Conservation (phyloP, 139 green algal genomes). For the Haematococcus lacustris region DNA sequence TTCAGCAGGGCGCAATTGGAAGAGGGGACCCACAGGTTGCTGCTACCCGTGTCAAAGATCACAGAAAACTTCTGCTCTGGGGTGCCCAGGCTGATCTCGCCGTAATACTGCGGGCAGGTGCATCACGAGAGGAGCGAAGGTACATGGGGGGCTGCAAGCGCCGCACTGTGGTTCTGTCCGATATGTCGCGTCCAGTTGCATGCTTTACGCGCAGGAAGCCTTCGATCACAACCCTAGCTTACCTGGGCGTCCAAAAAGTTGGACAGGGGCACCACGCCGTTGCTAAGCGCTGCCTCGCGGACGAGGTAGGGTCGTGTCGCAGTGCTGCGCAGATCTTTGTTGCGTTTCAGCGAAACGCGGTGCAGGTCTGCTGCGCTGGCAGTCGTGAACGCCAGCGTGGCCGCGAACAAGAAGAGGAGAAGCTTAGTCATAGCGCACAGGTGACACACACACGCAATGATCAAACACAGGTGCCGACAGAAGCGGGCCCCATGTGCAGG, state of each 20-base stretch:
- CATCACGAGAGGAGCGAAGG: neutral
- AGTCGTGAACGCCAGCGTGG: too few relatives aligned
- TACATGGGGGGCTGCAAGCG: neutral
- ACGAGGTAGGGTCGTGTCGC: neutral
- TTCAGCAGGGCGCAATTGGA: constrained; percentile 78
- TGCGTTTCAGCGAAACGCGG: too few relatives aligned
- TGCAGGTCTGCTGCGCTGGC: too few relatives aligned
- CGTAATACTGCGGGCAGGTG: constrained; percentile 80
- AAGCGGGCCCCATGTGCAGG: too few relatives aligned
- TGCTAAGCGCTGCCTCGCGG: neutral
- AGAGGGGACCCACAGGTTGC: constrained; percentile 92
- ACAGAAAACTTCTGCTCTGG: constrained; percentile 88
- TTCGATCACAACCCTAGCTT: neutral
- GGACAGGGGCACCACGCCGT: constrained; percentile 34
- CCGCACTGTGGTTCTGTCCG: too few relatives aligned
- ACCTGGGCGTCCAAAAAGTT: constrained; percentile 71
- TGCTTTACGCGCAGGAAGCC: too few relatives aligned
- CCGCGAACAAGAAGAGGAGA: too few relatives aligned
- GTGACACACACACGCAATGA: too few relatives aligned
- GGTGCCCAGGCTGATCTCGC: constrained; percentile 82
- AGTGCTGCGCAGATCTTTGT: too few relatives aligned
- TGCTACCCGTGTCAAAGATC: constrained; percentile 86
- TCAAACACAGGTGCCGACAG: too few relatives aligned
- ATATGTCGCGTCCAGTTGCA: neutral
- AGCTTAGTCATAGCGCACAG: too few relatives aligned